A percentile compares a stretch with the other conserved stretches of the same genome.
Conservation (phyloP, 2,329 filamentous ascomycete species). For the Aspergillus tubingensis region DNA sequence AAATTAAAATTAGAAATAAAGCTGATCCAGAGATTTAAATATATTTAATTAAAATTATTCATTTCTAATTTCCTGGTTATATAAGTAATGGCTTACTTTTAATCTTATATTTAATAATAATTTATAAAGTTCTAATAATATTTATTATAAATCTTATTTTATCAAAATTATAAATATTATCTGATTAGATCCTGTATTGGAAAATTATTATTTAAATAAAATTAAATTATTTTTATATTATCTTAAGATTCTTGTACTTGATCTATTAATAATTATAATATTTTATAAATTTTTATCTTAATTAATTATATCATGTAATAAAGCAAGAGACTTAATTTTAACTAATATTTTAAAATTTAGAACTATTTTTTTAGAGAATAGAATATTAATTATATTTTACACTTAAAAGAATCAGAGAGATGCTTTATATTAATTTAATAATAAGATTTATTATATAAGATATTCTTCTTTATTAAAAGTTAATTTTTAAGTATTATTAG, state of each 20-base stretch:
- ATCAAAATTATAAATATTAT: too few relatives aligned
- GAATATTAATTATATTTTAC: background rate
- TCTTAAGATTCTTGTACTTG: constrained; percentile 6
- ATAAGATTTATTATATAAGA: background rate
- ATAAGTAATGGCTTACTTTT: too few relatives aligned
- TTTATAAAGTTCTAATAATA: too few relatives aligned
- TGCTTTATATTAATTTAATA: background rate
- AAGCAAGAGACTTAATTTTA: background rate
- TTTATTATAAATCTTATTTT: too few relatives aligned
- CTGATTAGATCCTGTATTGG: too few relatives aligned
- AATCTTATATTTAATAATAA: too few relatives aligned
- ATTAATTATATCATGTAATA: background rate
- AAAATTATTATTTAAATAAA: background rate
- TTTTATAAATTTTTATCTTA: background rate
- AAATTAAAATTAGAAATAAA: background rate
- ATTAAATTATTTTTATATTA: constrained; percentile 9
- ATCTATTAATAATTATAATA: constrained; percentile 12
- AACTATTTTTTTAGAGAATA: background rate
- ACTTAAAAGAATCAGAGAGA: background rate
- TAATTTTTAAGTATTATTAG: background rate
- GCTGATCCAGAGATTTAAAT: background rate
- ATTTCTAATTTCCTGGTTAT: too few relatives aligned
- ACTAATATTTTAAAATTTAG: background rate
- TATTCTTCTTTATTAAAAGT: background rate
- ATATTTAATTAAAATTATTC: background rate